Evolutionary conservation across 225 moss, liverwort and hornwort species (phyloP), one percentile per base, ranked within the genome.

Genomic region (Marchantia polymorpha): DNA sequence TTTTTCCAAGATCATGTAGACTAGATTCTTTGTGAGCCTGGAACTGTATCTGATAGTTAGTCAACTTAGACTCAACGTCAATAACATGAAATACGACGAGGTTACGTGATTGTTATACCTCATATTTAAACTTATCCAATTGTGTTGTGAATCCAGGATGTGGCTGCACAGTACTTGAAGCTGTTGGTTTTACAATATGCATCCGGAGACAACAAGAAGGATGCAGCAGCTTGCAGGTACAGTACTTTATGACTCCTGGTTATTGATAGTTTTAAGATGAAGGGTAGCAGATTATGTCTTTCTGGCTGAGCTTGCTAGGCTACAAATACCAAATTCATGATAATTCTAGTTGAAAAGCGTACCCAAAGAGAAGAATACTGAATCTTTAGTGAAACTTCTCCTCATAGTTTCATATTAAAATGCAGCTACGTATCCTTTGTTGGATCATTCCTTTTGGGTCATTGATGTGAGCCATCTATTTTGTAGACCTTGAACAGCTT

Each of bases 211-310:
- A 82, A 82, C 77, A 83, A 89, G 31, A 91, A 90, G 25, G 91
- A 91, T 74, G 90, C 92, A 70, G 87, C 90, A 23, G 90, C 90
- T 66, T 92, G 94, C 90, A 94, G 94, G 94, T 91, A 65, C 29
- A 48, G 9, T 66, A 2, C 4, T 19, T 56, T 13, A 3, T 56
- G 19, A 13, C 56, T 56, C 56, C 19, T 56, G 2, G 30, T 67
- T 27, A 22, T 67, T 67, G 12, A 14, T 67, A 30, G 14, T 67
- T 67, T 29, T 11, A 14, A 10, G 27, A 13, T 48, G 47, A 29
- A 70, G 4, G 7, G 17, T 12, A 51, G n/a, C 19, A 11, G 20
- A 12, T 12, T 56, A 56, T 56, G 5, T 56, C 19, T 56, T 56
- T 2, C 56, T 12, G 56, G 56, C 55, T 39, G 39, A 39, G 39